Evolutionary conservation across 805 yeast genomes (phyloP), one percentile per base, ranked within the genome.

Genomic region (Zygosaccharomyces pseudorouxii): DNA sequence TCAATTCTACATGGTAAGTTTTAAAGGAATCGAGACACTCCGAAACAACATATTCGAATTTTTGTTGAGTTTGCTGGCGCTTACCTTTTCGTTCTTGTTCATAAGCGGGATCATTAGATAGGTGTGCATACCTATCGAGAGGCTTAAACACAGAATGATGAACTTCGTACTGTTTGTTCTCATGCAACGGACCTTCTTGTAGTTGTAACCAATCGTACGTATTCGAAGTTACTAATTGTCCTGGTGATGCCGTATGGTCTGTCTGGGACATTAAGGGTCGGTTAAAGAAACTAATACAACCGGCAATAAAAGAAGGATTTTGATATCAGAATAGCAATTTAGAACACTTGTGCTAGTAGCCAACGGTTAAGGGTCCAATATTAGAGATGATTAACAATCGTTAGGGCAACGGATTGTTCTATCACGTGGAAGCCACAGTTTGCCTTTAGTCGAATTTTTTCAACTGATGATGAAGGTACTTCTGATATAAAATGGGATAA

Each of bases 71-170:
- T n/a, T 45, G 28, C 27, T 49, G 42, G 19, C 45, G 35, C 16
- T 31, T 22, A 25, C 25, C 30, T 39, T 46, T 38, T 25, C 44
- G 33, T 12, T 33, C 37, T 33, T 18, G 37, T 4, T 10, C 37
- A 16, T 33, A 33, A 18, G 19, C 9, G 11, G 19, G 12, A 10
- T 33, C 20, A 14, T 33, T 18, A 10, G 22, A 33, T 45, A n/a
- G 20, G 4, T 31, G 47, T 12, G 46, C 40, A 14, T 64, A 55
- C 30, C 56, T 62, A n/a, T 63, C 54, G 10, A 71, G 59, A 16
- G 79, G 70, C 55, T 70, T 71, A 60, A 80, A 80, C 3, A 80
- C 84, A 2, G 82, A 75, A 55, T 78, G 79, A 50, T 76, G 77
- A 27, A 80, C 80, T 47, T 75, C 76, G 60, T 71, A 68, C 8